Conservation (phyloP, 768 basidiomycete genomes). For the Podaxis sp. region DNA sequence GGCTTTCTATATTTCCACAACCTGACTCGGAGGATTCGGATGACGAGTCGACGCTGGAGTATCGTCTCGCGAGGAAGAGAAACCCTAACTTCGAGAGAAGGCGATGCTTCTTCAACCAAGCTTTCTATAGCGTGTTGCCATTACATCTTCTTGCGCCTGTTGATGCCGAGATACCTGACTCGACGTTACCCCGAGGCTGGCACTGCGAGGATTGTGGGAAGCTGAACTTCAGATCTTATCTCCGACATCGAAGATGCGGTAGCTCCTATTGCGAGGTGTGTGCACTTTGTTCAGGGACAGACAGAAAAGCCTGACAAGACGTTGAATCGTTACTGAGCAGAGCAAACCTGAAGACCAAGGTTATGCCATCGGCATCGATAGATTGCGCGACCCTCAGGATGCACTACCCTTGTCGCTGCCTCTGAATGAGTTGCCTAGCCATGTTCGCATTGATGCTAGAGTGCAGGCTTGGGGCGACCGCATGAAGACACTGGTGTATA, state of each 20-base stretch:
- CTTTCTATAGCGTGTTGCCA: conserved; percentile 29
- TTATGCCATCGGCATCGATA: conserved; percentile 28
- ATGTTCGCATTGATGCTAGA: conserved; percentile 16
- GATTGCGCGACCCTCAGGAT: conserved; percentile 37
- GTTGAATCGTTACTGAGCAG: conserved; percentile 14
- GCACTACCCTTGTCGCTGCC: conserved; percentile 31
- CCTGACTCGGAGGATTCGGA: conserved; percentile 9
- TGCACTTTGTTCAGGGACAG: conserved; percentile 1
- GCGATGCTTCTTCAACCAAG: conserved; percentile 21
- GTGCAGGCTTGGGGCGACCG: conserved; percentile 29
- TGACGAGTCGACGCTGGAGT: conserved; percentile 9
- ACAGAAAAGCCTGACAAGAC: background rate
- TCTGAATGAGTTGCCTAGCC: conserved; percentile 26
- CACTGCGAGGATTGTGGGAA: conserved; percentile 47
- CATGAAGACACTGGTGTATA: conserved; percentile 34
- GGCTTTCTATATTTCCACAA: background rate
- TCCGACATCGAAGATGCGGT: conserved; percentile 48
- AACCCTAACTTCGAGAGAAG: conserved; percentile 28
- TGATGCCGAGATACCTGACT: conserved; percentile 27
- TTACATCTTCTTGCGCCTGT: conserved; percentile 29
- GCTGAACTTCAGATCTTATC: conserved; percentile 43
- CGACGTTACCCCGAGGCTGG: conserved; percentile 47
- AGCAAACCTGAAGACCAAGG: conserved; percentile 21
- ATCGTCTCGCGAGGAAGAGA: conserved; percentile 19
- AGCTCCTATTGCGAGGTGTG: conserved; percentile 41